These are phyloP conservation scores for Triangularia verruculosa DNA, from an alignment of 2,329 filamentous ascomycete species.

Conservation along the genomic window DNA sequence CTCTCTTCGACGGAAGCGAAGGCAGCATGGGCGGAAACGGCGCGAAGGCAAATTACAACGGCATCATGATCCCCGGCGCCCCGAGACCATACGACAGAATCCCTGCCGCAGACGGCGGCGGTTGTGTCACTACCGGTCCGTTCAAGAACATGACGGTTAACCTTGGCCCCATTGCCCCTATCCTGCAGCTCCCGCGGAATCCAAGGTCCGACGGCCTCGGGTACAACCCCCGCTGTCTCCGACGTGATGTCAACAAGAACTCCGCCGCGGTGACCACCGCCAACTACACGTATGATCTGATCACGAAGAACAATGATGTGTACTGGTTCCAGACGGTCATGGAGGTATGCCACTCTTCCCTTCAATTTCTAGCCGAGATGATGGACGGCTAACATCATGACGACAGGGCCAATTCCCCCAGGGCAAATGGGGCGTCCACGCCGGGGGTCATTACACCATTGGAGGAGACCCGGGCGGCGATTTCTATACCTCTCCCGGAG, in stretches of 20 bases:
- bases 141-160: slow-evolving; percentile 34
- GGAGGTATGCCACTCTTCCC: slow-evolving; percentile 2
- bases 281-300: slow-evolving; percentile 23
- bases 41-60: slow-evolving; percentile 30
- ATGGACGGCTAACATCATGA: background rate
- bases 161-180: slow-evolving; percentile 31
- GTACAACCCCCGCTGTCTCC: slow-evolving; percentile 26
- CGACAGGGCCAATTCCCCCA: slow-evolving; percentile 27
- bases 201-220: slow-evolving; percentile 23
- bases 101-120: slow-evolving; percentile 31
- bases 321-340: slow-evolving; percentile 29
- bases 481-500: slow-evolving; percentile 16
- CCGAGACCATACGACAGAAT: slow-evolving; percentile 27
- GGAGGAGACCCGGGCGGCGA: slow-evolving; percentile 19
- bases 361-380: too few relatives aligned
- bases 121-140: slow-evolving; percentile 34
- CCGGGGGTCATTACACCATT: slow-evolving; percentile 20
- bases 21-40: slow-evolving; percentile 44
- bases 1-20: slow-evolving; percentile 47
- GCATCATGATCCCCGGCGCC: slow-evolving; percentile 26
- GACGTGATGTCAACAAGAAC: slow-evolving; percentile 27
- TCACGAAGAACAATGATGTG: slow-evolving; percentile 24
- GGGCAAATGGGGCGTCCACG: slow-evolving; percentile 27
- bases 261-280: slow-evolving; percentile 20
- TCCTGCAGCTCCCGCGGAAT: slow-evolving; percentile 15